Percentiles rank a stretch among this genome's conserved stretches.
Conservation (phyloP, 2,329 filamentous ascomycete genomes). For the Verticillium tricorpus region DNA sequence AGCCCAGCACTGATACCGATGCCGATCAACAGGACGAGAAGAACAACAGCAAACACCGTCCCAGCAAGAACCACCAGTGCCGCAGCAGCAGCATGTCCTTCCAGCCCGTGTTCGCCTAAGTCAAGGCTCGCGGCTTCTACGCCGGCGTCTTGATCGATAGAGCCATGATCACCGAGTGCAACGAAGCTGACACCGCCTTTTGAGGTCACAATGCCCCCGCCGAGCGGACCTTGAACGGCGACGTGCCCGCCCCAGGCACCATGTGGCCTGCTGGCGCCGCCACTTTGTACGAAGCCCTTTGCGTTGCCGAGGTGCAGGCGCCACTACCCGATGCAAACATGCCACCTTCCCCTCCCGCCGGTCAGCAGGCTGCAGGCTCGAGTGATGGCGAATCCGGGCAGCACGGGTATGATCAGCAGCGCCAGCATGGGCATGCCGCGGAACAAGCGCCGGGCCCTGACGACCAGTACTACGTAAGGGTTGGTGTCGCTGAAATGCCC, state of each 20-base stretch:
- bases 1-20: too few species aligned
- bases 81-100: conserved; percentile 15
- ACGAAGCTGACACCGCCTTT: conserved; percentile 81
- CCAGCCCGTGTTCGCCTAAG: conserved; percentile 58
- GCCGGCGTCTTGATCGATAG: conserved; percentile 84
- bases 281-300: conserved; percentile 23
- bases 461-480: not conserved
- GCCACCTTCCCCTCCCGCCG: conserved; percentile 5
- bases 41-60: conserved; percentile 28
- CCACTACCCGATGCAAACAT: conserved; percentile 11
- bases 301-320: conserved; percentile 23
- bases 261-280: conserved; percentile 26
- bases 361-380: not conserved
- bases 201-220: conserved; percentile 60
- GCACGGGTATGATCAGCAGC: not conserved
- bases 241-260: conserved; percentile 24
- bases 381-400: not conserved
- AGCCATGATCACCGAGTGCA: conserved; percentile 78
- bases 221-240: conserved; percentile 41
- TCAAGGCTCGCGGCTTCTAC: conserved; percentile 86
- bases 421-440: too few species aligned
- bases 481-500: not conserved
- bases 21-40: too few species aligned
- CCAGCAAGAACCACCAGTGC: conserved; percentile 29
- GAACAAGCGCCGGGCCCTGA: not conserved